A percentile compares a stretch with the other conserved stretches of the same genome.
Evolutionary conservation across 225 moss, liverwort and hornwort species (phyloP).

Genomic region (Polytrichum formosum): DNA sequence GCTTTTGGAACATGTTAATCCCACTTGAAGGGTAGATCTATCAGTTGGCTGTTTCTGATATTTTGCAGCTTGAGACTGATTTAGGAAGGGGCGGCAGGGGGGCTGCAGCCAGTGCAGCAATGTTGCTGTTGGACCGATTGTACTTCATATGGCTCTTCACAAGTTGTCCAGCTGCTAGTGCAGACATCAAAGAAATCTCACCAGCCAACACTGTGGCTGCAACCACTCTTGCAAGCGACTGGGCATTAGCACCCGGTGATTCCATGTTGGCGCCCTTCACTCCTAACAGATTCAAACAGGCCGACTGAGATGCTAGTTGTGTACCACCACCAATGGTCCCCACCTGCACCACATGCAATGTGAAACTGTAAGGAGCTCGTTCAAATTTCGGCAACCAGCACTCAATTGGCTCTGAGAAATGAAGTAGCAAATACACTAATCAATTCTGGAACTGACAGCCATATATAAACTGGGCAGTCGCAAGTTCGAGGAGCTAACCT

Average conservation of each 20-base stretch:
- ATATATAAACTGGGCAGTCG: neutral
- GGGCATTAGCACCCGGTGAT: constrained; percentile 15
- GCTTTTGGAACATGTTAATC: too few species aligned
- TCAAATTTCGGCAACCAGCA: neutral
- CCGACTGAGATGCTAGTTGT: constrained; percentile 13
- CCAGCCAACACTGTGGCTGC: constrained; percentile 15
- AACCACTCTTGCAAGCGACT: constrained; percentile 10
- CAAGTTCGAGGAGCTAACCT: constrained; percentile 8
- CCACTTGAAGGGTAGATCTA: too few species aligned
- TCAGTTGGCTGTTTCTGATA: too few species aligned
- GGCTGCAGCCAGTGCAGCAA: neutral
- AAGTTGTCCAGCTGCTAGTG: constrained; percentile 18
- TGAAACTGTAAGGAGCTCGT: too few species aligned
- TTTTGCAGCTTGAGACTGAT: neutral
- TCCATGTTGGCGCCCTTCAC: constrained; percentile 15
- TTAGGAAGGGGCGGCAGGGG: neutral
- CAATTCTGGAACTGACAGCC: neutral
- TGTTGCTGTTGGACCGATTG: constrained; percentile 13
- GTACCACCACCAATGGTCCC: constrained; percentile 22
- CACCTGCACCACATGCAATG: constrained; percentile 4
- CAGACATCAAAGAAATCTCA: constrained; percentile 20
- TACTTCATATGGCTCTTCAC: constrained; percentile 24
- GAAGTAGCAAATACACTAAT: neutral
- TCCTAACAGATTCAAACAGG: constrained; percentile 15
- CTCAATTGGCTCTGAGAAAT: too few species aligned